Evolutionary conservation across 73 alveolate species (phyloP).

Genomic region (Urostyla sp.): DNA sequence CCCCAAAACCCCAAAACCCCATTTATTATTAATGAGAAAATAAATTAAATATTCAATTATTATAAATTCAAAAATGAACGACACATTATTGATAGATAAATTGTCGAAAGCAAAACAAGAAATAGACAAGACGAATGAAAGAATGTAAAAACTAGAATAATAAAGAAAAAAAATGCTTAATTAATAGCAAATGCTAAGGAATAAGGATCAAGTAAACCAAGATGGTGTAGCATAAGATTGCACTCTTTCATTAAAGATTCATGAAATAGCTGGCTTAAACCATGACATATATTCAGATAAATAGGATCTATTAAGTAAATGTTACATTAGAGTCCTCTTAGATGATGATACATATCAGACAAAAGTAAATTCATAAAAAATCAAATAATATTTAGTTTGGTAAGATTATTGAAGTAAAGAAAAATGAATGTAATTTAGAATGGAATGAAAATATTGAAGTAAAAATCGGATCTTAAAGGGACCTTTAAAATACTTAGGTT

Average conservation of each 20-base stretch:
- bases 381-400: conserved; percentile 28
- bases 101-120: conserved; percentile 26
- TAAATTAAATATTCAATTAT: too few relatives aligned
- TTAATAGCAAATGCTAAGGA: not conserved
- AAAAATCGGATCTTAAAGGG: conserved; percentile 7
- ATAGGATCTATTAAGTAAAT: conserved; percentile 8
- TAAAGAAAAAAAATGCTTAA: conserved; percentile 30
- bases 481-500: not conserved
- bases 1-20: too few relatives aligned
- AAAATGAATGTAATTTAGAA: not conserved
- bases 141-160: conserved; percentile 2
- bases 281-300: not conserved
- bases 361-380: conserved; percentile 6
- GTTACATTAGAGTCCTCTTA: conserved; percentile 35
- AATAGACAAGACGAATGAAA: conserved; percentile 36
- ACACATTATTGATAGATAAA: conserved; percentile 38
- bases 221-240: conserved; percentile 17
- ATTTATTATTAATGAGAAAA: too few relatives aligned
- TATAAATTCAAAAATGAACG: too few relatives aligned
- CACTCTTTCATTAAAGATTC: not conserved
- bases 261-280: not conserved
- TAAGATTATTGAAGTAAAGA: not conserved
- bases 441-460: conserved; percentile 23
- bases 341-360: conserved; percentile 57
- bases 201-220: conserved; percentile 1